phyloP scores from a whole-genome alignment of 1,284 basidiomycete genomes.

The Sporisorium graminicola region DNA sequence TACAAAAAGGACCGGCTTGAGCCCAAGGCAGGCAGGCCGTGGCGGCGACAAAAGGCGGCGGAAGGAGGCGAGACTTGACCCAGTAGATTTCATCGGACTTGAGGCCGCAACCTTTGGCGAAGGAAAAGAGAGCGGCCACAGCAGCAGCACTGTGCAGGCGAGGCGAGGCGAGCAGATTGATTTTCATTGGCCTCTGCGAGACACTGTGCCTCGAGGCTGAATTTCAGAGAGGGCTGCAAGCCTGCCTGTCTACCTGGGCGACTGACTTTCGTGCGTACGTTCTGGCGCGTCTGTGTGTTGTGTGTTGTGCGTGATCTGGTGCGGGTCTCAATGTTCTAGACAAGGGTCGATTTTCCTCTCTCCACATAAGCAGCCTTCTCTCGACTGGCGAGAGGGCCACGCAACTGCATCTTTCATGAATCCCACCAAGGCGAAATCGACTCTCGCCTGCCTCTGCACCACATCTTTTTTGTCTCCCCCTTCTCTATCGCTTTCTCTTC shows the following conservation, averaged over 20 bases:
- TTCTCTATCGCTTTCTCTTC: not conserved
- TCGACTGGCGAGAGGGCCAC: not conserved
- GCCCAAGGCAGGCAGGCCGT: too few species aligned
- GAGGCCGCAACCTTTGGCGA: too few species aligned
- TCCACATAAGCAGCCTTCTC: too few species aligned
- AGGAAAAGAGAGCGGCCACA: too few species aligned
- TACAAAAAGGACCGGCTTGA: too few species aligned
- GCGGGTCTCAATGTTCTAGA: not conserved
- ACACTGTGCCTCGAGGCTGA: too few species aligned
- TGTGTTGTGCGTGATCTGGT: not conserved
- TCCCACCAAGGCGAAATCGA: not conserved
- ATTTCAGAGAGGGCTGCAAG: too few species aligned
- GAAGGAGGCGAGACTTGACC: too few species aligned
- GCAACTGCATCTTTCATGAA: not conserved
- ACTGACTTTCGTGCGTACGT: not conserved
- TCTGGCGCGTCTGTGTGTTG: not conserved
- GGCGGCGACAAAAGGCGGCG: too few species aligned
- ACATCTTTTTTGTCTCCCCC: not conserved
- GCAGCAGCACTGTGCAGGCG: not conserved
- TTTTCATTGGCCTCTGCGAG: not conserved
- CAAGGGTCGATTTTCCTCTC: constrained; percentile 3
- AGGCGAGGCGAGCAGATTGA: not conserved
- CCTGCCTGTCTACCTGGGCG: too few species aligned
- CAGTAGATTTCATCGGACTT: constrained; percentile 1
- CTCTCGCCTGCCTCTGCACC: not conserved